Evolutionary conservation across 2,329 filamentous ascomycete genomes (phyloP).

Genomic region (Cercospora nicotianae): DNA sequence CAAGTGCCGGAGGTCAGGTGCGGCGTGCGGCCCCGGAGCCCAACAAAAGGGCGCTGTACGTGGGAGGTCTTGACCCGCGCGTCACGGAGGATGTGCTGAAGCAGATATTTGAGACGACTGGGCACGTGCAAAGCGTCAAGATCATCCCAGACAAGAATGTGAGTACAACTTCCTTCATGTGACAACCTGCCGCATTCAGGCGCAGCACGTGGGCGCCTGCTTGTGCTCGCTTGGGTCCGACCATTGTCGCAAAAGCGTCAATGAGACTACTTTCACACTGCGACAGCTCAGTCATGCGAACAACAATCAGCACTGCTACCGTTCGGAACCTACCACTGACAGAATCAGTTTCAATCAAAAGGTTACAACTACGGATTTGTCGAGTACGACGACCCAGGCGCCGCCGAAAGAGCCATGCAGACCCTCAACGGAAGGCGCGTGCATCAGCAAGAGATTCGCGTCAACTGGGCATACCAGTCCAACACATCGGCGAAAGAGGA

Average conservation of each 20-base stretch:
- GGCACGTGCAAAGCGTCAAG: conserved; percentile 97
- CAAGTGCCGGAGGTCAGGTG: conserved; percentile 74
- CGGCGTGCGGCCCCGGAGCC: conserved; percentile 94
- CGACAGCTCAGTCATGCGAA: not conserved
- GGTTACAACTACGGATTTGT: conserved; percentile 99
- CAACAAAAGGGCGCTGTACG: conserved; percentile 96
- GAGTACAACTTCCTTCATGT: conserved; percentile 48
- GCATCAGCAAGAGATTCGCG: conserved; percentile 96
- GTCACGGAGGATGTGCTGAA: conserved; percentile 63
- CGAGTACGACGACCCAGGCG: conserved; percentile 96
- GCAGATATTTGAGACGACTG: conserved; percentile 87
- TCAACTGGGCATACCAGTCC: conserved; percentile 99
- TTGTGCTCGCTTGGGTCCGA: conserved; percentile 6
- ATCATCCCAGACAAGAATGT: conserved; percentile 99
- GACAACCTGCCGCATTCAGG: conserved; percentile 5
- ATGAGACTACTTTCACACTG: not conserved
- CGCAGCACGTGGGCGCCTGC: conserved; percentile 21
- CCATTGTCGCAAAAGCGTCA: conserved; percentile 21
- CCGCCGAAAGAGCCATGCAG: conserved; percentile 94
- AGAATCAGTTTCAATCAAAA: conserved; percentile 67
- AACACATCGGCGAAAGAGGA: conserved; percentile 94
- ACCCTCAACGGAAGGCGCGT: conserved; percentile 94
- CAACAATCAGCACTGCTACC: not conserved
- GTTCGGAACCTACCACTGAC: conserved; percentile 18
- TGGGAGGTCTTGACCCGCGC: conserved; percentile 81